phyloP scores from a whole-genome alignment of 2,329 filamentous ascomycete genomes.

The Apiospora marii region DNA sequence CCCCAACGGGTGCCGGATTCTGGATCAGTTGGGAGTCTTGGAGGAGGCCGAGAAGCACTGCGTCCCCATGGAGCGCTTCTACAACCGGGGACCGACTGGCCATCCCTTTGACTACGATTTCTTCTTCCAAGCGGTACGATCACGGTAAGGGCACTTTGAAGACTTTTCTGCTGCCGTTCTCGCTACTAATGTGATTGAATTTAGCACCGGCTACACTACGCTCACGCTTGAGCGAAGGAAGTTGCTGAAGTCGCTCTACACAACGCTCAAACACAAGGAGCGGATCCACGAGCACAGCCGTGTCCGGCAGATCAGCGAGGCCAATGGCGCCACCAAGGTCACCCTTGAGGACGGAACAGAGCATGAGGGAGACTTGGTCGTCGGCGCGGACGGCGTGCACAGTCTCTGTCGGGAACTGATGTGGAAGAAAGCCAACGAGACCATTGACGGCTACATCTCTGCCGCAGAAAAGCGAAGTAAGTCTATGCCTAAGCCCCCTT shows the following conservation, averaged over 20 bases:
- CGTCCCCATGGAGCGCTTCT: neutral
- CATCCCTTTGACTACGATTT: neutral
- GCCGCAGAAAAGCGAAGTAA: conserved; percentile 30
- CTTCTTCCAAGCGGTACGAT: too few relatives aligned
- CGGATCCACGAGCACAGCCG: neutral
- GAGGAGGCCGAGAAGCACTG: neutral
- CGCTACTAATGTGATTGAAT: too few relatives aligned
- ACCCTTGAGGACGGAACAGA: neutral
- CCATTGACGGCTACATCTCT: conserved; percentile 28
- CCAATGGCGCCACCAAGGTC: neutral
- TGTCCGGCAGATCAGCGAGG: too few relatives aligned
- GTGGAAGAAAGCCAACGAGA: conserved; percentile 27
- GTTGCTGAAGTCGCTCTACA: neutral
- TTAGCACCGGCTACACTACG: neutral
- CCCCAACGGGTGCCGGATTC: neutral
- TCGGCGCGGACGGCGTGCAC: conserved; percentile 11
- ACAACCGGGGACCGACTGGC: neutral
- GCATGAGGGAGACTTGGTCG: neutral
- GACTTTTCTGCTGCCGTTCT: too few relatives aligned
- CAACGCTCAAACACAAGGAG: too few relatives aligned
- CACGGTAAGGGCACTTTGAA: too few relatives aligned
- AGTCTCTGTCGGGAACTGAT: neutral
- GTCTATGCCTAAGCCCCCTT: too few relatives aligned
- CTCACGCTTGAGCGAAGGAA: neutral
- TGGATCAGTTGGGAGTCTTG: neutral